phyloP scores from a whole-genome alignment of 2,329 filamentous ascomycete genomes.

The Claviceps sp. region DNA sequence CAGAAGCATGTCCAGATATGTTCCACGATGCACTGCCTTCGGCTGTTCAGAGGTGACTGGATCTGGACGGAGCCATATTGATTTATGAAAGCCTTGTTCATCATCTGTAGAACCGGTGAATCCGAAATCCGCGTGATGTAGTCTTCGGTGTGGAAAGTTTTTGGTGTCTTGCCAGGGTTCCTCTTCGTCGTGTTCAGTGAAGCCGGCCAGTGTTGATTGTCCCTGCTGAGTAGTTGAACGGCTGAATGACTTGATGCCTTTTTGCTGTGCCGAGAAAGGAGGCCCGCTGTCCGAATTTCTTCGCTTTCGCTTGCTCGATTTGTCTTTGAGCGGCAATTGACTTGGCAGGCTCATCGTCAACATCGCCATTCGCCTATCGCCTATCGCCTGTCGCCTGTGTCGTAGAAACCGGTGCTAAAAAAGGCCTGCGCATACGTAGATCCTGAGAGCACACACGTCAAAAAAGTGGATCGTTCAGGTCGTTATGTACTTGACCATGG shows the following conservation, averaged over 20 bases:
- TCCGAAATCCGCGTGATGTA: slow-evolving; percentile 5
- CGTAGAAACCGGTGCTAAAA: neutral
- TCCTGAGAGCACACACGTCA: no score
- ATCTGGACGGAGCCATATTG: neutral
- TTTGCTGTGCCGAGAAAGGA: slow-evolving; percentile 12
- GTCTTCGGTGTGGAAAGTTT: slow-evolving; percentile 39
- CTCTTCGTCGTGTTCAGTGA: slow-evolving; percentile 31
- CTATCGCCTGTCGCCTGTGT: neutral
- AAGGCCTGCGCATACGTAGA: no score
- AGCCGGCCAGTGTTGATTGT: slow-evolving; percentile 41
- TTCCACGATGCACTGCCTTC: slow-evolving; percentile 10
- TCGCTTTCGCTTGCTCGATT: slow-evolving; percentile 4
- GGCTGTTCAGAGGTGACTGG: slow-evolving; percentile 3
- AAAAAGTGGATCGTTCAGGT: no score
- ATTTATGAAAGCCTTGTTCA: slow-evolving; percentile 35
- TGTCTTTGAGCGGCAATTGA: neutral
- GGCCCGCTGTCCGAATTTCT: neutral
- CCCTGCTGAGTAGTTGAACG: slow-evolving; percentile 37
- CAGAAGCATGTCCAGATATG: slow-evolving; percentile 53
- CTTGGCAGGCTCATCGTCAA: neutral
- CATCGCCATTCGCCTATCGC: neutral
- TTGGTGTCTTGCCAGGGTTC: slow-evolving; percentile 23
- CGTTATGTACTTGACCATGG: no score
- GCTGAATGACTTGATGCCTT: slow-evolving; percentile 41
- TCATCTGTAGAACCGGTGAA: slow-evolving; percentile 1